A percentile compares a stretch with the other conserved stretches of the same genome.
Evolutionary conservation across 208 protist species (phyloP).

Genomic region (Kentomonas sorsogonicus): DNA sequence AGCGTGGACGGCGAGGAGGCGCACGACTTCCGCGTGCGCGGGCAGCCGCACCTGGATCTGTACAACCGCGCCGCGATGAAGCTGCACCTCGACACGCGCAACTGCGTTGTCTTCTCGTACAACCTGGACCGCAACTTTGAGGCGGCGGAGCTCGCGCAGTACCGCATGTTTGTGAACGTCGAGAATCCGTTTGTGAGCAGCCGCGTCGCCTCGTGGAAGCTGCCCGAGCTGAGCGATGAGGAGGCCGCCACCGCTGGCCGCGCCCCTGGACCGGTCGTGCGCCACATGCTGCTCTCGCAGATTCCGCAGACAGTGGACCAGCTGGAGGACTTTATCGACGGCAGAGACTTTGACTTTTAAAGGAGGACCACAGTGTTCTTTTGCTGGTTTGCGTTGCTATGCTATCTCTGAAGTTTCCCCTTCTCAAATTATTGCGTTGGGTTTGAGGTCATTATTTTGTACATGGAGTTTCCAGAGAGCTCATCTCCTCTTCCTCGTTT

Average conservation of each 20-base stretch:
- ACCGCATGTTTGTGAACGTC: slow-evolving; percentile 88
- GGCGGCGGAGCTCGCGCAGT: slow-evolving; percentile 51
- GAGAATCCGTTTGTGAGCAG: slow-evolving; percentile 79
- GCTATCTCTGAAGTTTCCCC: too few relatives aligned
- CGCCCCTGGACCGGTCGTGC: slow-evolving; percentile 43
- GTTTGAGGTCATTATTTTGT: background rate
- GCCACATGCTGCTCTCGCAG: slow-evolving; percentile 34
- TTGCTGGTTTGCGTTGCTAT: too few relatives aligned
- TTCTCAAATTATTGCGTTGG: too few relatives aligned
- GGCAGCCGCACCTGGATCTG: slow-evolving; percentile 77
- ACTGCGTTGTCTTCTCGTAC: slow-evolving; percentile 73
- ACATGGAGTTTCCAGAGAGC: too few relatives aligned
- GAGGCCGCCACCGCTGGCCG: background rate
- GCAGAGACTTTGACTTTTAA: slow-evolving; percentile 6
- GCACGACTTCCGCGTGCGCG: slow-evolving; percentile 65
- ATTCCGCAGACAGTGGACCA: slow-evolving; percentile 71
- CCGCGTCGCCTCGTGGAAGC: slow-evolving; percentile 25
- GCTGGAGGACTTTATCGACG: slow-evolving; percentile 74
- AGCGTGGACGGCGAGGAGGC: slow-evolving; percentile 86
- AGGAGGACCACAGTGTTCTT: too few relatives aligned
- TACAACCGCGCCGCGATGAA: slow-evolving; percentile 73
- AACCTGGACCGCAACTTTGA: slow-evolving; percentile 76
- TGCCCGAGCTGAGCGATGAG: slow-evolving; percentile 39
- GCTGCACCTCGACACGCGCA: slow-evolving; percentile 69
- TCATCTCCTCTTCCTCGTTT: too few relatives aligned